Evolutionary conservation across 306 rosid species (phyloP).

Genomic region (Sechiopsis laciniata): DNA sequence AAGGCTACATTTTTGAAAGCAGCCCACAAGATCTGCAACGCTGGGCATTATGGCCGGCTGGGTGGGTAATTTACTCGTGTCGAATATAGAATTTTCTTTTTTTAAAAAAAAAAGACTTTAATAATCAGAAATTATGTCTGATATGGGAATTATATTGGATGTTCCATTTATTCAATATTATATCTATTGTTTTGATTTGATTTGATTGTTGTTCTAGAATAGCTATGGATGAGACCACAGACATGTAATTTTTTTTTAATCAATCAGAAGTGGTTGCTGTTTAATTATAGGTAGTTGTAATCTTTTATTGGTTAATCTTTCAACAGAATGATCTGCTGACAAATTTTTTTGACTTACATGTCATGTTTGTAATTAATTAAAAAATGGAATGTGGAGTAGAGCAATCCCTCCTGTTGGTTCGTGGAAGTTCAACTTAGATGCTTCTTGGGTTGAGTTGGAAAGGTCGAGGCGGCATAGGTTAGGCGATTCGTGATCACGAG

Average conservation of each 20-base stretch:
- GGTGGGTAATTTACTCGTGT: conserved; percentile 15
- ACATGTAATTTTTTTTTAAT: not conserved
- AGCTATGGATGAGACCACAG: not conserved
- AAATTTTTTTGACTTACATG: not conserved
- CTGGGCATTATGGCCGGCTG: not conserved
- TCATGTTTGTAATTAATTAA: not conserved
- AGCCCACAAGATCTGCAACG: not conserved
- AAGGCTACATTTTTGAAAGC: not conserved
- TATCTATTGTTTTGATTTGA: not conserved
- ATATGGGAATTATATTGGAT: not conserved
- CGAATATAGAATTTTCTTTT: not conserved
- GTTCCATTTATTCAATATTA: not conserved
- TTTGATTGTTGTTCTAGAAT: not conserved
- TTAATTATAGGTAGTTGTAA: not conserved
- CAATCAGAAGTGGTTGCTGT: no score
- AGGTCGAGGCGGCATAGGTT: no score
- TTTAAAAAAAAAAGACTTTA: no score
- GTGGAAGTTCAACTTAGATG: no score
- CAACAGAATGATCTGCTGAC: not conserved
- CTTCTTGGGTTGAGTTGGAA: no score
- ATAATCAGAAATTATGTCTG: not conserved
- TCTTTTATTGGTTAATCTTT: not conserved
- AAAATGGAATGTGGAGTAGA: not conserved
- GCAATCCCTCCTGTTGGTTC: not conserved
- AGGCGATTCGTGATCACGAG: no score